Percentiles rank a stretch among this genome's conserved stretches.
phyloP scores from a whole-genome alignment of 1,139 yeast species.

The Chernovozyma sophiae-reginae region DNA sequence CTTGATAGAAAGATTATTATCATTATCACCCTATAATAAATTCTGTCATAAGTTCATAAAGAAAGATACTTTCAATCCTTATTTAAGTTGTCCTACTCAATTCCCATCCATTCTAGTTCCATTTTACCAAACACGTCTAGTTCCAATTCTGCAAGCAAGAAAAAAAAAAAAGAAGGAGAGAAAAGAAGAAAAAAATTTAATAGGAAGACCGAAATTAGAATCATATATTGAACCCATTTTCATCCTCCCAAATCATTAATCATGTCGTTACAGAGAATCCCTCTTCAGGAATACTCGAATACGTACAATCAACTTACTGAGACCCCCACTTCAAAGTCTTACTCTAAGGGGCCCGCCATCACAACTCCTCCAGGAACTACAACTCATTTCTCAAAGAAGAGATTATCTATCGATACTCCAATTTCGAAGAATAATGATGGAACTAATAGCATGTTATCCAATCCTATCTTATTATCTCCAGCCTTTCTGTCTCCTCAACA shows the following conservation, averaged over 20 bases:
- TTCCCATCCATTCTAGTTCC: no score
- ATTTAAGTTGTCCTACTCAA: no score
- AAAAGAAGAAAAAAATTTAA: background rate
- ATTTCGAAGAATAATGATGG: conserved; percentile 9
- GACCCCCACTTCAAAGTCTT: conserved; percentile 6
- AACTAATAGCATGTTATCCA: conserved; percentile 3
- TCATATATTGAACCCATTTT: background rate
- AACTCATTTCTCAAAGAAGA: conserved; percentile 3
- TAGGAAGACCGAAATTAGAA: no score
- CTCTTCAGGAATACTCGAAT: conserved; percentile 8
- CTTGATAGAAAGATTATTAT: no score
- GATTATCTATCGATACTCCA: conserved; percentile 17
- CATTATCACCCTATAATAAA: no score
- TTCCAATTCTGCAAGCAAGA: no score
- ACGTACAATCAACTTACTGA: conserved; percentile 7
- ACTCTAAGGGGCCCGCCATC: conserved; percentile 4
- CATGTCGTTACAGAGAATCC: conserved; percentile 8
- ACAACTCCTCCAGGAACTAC: conserved; percentile 8
- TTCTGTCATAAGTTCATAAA: no score
- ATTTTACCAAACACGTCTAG: no score
- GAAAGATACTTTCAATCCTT: no score
- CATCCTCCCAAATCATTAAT: background rate
- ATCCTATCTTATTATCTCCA: conserved; percentile 34
- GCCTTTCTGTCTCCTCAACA: conserved; percentile 47
- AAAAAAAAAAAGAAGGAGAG: no score